Evolutionary conservation across 2,329 filamentous ascomycete species (phyloP).

Genomic region (Xylaria sp.): DNA sequence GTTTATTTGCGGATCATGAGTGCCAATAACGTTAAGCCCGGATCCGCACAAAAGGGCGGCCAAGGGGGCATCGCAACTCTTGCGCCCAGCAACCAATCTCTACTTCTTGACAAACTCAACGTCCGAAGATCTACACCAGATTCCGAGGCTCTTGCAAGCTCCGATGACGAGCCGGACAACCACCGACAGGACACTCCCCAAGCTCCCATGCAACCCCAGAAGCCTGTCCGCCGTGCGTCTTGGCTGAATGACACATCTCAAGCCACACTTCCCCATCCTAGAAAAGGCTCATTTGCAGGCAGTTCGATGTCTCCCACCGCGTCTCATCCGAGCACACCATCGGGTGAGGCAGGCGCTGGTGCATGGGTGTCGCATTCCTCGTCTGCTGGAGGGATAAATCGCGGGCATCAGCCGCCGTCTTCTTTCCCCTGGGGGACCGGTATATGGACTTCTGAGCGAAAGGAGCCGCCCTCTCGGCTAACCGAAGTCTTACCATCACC

Average conservation of each 20-base stretch:
- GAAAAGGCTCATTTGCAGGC: slow-evolving; percentile 82
- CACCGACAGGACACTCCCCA: slow-evolving; percentile 65
- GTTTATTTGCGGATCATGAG: slow-evolving; percentile 58
- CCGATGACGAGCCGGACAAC: slow-evolving; percentile 88
- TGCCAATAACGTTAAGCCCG: slow-evolving; percentile 61
- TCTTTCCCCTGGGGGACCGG: slow-evolving; percentile 79
- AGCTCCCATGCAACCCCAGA: slow-evolving; percentile 62
- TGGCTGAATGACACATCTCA: slow-evolving; percentile 88
- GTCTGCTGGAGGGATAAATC: slow-evolving; percentile 60
- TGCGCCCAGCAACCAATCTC: slow-evolving; percentile 69
- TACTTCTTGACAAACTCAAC: slow-evolving; percentile 80
- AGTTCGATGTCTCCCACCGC: slow-evolving; percentile 81
- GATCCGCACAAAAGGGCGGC: slow-evolving; percentile 63
- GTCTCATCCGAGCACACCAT: slow-evolving; percentile 84
- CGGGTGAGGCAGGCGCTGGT: slow-evolving; percentile 68
- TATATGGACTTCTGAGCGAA: slow-evolving; percentile 85
- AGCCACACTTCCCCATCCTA: slow-evolving; percentile 64
- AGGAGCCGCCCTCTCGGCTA: slow-evolving; percentile 79
- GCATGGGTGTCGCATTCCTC: slow-evolving; percentile 67
- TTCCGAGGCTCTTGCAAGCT: slow-evolving; percentile 92
- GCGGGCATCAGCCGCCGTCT: slow-evolving; percentile 58
- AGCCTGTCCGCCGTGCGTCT: slow-evolving; percentile 77
- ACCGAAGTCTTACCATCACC: slow-evolving; percentile 81
- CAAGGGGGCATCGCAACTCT: slow-evolving; percentile 58
- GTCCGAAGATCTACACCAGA: slow-evolving; percentile 89